These are phyloP conservation scores for Clohesyomyces aquaticus DNA, from an alignment of 495 filamentous ascomycete species.

Conservation along the genomic window DNA sequence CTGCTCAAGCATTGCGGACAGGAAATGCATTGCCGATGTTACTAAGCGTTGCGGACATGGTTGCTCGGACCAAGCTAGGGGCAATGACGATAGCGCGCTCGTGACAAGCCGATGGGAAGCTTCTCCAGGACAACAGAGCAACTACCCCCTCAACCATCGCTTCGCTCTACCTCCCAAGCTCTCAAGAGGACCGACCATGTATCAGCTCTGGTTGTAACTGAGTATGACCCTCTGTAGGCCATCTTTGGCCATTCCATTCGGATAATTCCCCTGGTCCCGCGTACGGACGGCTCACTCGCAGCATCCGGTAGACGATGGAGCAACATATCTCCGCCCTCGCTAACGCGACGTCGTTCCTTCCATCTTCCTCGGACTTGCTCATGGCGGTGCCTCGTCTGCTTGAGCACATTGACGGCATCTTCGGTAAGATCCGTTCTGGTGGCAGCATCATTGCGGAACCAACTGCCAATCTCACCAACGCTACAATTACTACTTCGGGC, in stretches of 20 bases:
- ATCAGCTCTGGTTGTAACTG: background rate
- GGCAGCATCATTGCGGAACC: constrained; percentile 65
- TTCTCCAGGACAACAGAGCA: too few species aligned
- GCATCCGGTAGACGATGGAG: constrained; percentile 16
- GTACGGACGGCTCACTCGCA: background rate
- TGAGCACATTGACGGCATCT: constrained; percentile 63
- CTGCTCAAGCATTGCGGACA: background rate
- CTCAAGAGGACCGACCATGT: background rate
- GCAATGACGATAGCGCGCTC: too few species aligned
- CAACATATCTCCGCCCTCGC: constrained; percentile 16
- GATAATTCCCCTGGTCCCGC: background rate
- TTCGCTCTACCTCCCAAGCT: background rate
- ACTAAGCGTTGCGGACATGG: too few species aligned
- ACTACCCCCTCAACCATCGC: background rate
- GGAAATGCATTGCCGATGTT: background rate
- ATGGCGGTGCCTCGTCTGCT: constrained; percentile 66
- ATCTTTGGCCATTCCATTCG: background rate
- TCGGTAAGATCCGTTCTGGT: constrained; percentile 55
- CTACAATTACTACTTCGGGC: constrained; percentile 41
- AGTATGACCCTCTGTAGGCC: background rate
- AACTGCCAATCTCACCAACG: constrained; percentile 46
- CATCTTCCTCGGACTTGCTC: constrained; percentile 55
- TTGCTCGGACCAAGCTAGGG: too few species aligned
- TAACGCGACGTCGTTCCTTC: constrained; percentile 33
- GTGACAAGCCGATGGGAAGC: too few species aligned